Percentiles rank a stretch among this genome's conserved stretches.
These are phyloP conservation scores for Corylus americana DNA, from an alignment of 306 rosid species.

Conservation along the genomic window DNA sequence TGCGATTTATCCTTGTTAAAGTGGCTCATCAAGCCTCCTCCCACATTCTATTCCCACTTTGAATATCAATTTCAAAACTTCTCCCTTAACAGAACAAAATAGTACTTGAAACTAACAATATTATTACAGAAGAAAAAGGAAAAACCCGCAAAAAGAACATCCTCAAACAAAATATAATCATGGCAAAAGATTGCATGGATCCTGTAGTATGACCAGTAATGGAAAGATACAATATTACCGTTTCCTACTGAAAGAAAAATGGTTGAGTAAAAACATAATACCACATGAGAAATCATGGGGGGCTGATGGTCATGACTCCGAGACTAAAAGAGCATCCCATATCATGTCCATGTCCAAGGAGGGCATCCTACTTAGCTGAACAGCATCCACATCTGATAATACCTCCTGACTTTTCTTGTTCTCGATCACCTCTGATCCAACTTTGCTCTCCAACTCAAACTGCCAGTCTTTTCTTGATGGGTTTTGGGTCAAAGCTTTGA, in stretches of 20 bases:
- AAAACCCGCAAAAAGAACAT: slow-evolving; percentile 8
- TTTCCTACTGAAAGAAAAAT: slow-evolving; percentile 9
- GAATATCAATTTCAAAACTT: not conserved
- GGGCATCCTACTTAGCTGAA: slow-evolving; percentile 92
- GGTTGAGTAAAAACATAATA: not conserved
- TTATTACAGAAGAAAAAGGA: not conserved
- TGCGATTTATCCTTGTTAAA: no score
- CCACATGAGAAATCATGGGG: not conserved
- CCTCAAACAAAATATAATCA: not conserved
- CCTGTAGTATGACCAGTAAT: not conserved
- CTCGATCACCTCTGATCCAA: slow-evolving; percentile 40
- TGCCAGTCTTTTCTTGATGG: slow-evolving; percentile 39
- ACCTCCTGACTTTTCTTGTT: slow-evolving; percentile 49
- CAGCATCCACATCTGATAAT: slow-evolving; percentile 52
- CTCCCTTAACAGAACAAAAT: not conserved
- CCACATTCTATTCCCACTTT: not conserved
- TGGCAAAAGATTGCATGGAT: not conserved
- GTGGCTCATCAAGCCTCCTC: not conserved
- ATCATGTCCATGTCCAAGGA: slow-evolving; percentile 92
- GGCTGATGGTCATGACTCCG: slow-evolving; percentile 48
- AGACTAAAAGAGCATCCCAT: slow-evolving; percentile 85
- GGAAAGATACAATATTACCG: no score
- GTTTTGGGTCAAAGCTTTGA: slow-evolving; percentile 31
- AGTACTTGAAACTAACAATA: not conserved
- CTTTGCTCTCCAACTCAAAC: slow-evolving; percentile 26